Base-by-base conservation (phyloP, 2,329 filamentous ascomycete species). In the Aureobasidium sp. region DNA sequence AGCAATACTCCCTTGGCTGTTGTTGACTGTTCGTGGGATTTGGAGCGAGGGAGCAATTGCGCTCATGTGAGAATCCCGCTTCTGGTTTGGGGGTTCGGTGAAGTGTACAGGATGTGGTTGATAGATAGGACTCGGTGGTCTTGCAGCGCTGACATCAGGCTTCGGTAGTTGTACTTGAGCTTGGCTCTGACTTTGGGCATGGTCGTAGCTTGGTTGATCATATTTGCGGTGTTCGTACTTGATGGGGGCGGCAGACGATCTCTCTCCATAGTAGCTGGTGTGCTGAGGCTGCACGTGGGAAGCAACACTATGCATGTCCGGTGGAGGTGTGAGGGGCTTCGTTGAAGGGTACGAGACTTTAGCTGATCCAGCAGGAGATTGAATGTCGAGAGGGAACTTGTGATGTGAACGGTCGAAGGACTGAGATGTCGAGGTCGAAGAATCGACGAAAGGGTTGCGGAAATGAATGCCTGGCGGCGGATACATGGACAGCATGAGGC, bases 1-100 rank as follows among this genome's bases (percentile, higher is more conserved):
- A 10, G 90, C 83, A 67, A 96, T 74, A 70, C 84, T 92, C 8
- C 90, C 89, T 50, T 89, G 88, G 67, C 82, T 85, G 37, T 86
- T 80, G 69, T 87, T 91, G 71, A 96, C 91, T 41, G 89, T 87
- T 48, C 81, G 78, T 7, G 91, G 90, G 44, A 95, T 86, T 69
- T 88, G 85, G 41, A 93, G 78, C 70, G 80, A 79, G 5, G 79
- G 75, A 34, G 77, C 77, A 64, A 79, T 79, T 13, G 75, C 71
- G 50, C 71, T 76, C 41, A 66, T 65, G 52, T 71, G 71, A 52
- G 71, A 71, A 8, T 57, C 65, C 39, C 48, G 12, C 24, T 46
- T 60, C 44, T 36, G 55, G 61, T 26, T 61, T 53, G 37, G 53
- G 48, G 37, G 48, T 20, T 34, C 68, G 65, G 32, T 65, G 61